Conservation (phyloP, 2,329 filamentous ascomycete genomes). For the Exophiala bonariae region DNA sequence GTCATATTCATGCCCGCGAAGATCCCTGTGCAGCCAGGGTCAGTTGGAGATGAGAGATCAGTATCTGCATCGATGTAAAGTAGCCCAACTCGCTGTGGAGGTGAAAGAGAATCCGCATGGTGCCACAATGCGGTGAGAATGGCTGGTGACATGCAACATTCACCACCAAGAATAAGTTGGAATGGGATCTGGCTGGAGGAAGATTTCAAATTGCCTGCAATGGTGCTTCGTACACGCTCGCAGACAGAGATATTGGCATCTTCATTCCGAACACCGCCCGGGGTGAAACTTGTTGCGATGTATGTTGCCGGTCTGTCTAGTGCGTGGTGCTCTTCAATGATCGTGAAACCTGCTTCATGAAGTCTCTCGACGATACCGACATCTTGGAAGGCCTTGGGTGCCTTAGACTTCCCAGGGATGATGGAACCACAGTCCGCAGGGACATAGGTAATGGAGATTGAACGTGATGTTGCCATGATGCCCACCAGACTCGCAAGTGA, state of each 20-base stretch:
- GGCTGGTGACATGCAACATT: slow-evolving; percentile 14
- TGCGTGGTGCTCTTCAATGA: slow-evolving; percentile 7
- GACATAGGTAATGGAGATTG: slow-evolving; percentile 11
- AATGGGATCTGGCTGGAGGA: neutral
- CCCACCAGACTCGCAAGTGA: too few species aligned
- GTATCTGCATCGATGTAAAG: slow-evolving; percentile 19
- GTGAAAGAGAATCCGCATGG: neutral
- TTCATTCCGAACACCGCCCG: slow-evolving; percentile 13
- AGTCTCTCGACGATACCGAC: slow-evolving; percentile 11
- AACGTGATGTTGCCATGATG: slow-evolving; percentile 4
- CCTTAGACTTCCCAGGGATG: slow-evolving; percentile 15
- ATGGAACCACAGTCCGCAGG: slow-evolving; percentile 15
- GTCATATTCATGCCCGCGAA: slow-evolving; percentile 14
- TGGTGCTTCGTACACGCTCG: slow-evolving; percentile 1
- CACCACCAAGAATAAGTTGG: slow-evolving; percentile 14
- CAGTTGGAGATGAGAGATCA: slow-evolving; percentile 8
- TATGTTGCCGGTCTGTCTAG: slow-evolving; percentile 8
- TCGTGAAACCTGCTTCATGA: neutral
- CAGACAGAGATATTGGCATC: slow-evolving; percentile 8
- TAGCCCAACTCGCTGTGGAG: slow-evolving; percentile 8
- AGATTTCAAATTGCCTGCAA: neutral
- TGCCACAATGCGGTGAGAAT: slow-evolving; percentile 15
- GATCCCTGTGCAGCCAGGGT: slow-evolving; percentile 10
- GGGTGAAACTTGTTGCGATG: neutral
- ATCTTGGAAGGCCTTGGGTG: slow-evolving; percentile 11